phyloP scores from a whole-genome alignment of 257 asterid genomes.

The Leptodermis oblonga region DNA sequence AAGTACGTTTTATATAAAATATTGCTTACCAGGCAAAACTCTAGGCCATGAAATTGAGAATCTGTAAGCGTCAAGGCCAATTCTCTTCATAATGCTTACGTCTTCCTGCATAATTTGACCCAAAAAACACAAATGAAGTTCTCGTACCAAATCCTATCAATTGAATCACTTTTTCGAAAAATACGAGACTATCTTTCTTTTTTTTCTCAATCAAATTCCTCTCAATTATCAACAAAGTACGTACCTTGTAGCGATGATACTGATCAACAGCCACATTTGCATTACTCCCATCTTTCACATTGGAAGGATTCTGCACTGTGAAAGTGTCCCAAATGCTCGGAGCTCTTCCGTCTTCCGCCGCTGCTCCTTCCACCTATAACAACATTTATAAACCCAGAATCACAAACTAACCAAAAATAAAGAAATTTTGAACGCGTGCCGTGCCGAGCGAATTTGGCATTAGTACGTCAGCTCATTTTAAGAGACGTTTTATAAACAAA shows the following conservation, averaged over 20 bases:
- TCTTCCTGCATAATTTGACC: conserved; percentile 22
- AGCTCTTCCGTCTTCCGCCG: not conserved
- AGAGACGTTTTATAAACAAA: too few relatives aligned
- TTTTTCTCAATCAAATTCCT: too few relatives aligned
- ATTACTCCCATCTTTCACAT: conserved; percentile 2
- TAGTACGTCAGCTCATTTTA: too few relatives aligned
- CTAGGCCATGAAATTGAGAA: conserved; percentile 29
- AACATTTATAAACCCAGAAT: too few relatives aligned
- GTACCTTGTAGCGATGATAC: conserved; percentile 17
- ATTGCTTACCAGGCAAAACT: conserved; percentile 20
- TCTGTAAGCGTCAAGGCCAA: conserved; percentile 30
- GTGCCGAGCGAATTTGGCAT: too few relatives aligned
- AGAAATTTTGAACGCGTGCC: too few relatives aligned
- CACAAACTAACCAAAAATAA: not conserved
- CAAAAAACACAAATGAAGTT: too few relatives aligned
- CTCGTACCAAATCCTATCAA: too few relatives aligned
- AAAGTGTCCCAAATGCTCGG: conserved; percentile 15
- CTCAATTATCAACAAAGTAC: too few relatives aligned
- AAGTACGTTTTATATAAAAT: too few relatives aligned
- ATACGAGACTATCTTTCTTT: too few relatives aligned
- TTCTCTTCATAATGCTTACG: conserved; percentile 17
- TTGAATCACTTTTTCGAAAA: too few relatives aligned
- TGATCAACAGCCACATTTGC: conserved; percentile 5
- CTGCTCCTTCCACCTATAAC: conserved; percentile 15
- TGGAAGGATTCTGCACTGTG: not conserved